These are phyloP conservation scores for Epichloe coenophiala DNA, from an alignment of 2,329 filamentous ascomycete species.

Conservation along the genomic window DNA sequence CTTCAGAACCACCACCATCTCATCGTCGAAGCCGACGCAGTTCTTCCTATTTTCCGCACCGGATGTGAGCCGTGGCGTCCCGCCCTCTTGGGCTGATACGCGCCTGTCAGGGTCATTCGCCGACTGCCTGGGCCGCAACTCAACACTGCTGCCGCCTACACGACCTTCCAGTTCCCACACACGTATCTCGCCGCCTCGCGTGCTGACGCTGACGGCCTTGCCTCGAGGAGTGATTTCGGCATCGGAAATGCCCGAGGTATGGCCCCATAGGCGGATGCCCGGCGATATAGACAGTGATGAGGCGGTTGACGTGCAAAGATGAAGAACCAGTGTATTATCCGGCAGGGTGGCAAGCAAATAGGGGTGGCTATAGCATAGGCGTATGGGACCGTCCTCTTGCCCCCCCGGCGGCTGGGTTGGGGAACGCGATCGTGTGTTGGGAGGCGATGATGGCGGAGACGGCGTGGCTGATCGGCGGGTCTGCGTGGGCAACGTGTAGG, in stretches of 20 bases:
- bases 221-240: slow-evolving; percentile 74
- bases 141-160: slow-evolving; percentile 37
- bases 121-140: slow-evolving; percentile 30
- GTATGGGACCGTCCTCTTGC: slow-evolving; percentile 36
- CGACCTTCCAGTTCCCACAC: slow-evolving; percentile 74
- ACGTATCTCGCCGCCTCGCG: slow-evolving; percentile 62
- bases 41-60: slow-evolving; percentile 35
- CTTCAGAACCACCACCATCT: slow-evolving; percentile 77
- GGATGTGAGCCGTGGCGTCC: background rate
- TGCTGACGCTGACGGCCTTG: slow-evolving; percentile 81
- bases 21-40: slow-evolving; percentile 82
- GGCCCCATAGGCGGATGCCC: slow-evolving; percentile 73
- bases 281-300: slow-evolving; percentile 54
- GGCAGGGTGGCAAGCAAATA: slow-evolving; percentile 74
- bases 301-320: slow-evolving; percentile 63
- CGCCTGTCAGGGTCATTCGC: slow-evolving; percentile 9
- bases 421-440: slow-evolving; percentile 5
- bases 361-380: slow-evolving; percentile 62
- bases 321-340: slow-evolving; percentile 77
- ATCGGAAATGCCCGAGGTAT: slow-evolving; percentile 78
- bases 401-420: slow-evolving; percentile 1
- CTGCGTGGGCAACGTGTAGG: slow-evolving; percentile 21
- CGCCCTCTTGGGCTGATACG: slow-evolving; percentile 4
- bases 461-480: slow-evolving; percentile 11
- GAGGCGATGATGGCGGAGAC: slow-evolving; percentile 6